Percentiles rank a stretch among this genome's conserved stretches.
These are phyloP conservation scores for Sporothrix pseudoabietina DNA, from an alignment of 2,329 filamentous ascomycete genomes.

Conservation along the genomic window DNA sequence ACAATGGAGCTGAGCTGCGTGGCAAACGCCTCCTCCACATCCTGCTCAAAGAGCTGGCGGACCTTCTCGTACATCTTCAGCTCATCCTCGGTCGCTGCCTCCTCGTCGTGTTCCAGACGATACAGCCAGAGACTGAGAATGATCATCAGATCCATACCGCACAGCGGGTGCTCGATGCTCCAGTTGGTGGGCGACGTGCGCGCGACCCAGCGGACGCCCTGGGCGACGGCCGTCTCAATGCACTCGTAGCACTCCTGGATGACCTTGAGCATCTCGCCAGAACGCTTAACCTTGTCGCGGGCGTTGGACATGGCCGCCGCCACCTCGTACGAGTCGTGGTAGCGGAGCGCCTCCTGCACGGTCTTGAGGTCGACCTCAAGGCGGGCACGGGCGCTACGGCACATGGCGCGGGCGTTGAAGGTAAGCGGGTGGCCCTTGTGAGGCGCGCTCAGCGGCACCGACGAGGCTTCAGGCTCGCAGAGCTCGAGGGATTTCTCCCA, in stretches of 20 bases:
- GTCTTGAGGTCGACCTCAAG: constrained; percentile 94
- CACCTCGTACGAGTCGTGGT: constrained; percentile 96
- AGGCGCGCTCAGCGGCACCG: constrained; percentile 87
- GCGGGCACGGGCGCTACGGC: constrained; percentile 87
- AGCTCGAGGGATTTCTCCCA: constrained; percentile 96
- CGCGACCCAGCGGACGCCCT: constrained; percentile 97
- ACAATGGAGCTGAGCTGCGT: constrained; percentile 92
- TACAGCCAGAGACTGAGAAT: constrained; percentile 98
- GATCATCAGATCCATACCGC: constrained; percentile 95
- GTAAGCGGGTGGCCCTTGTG: constrained; percentile 95
- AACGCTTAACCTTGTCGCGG: constrained; percentile 90
- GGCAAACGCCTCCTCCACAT: constrained; percentile 78
- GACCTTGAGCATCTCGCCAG: constrained; percentile 96
- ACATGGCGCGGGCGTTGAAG: constrained; percentile 98
- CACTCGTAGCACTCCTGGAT: constrained; percentile 98
- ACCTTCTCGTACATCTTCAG: constrained; percentile 90
- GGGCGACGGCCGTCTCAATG: constrained; percentile 90
- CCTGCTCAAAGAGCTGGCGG: constrained; percentile 85
- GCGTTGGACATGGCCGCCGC: constrained; percentile 95
- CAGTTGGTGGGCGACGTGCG: constrained; percentile 96
- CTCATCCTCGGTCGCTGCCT: constrained; percentile 82
- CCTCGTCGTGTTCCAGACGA: constrained; percentile 98
- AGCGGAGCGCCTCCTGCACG: constrained; percentile 92
- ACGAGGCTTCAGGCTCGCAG: constrained; percentile 86
- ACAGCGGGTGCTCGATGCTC: constrained; percentile 97